phyloP scores from a whole-genome alignment of 1,284 basidiomycete species.

The Pyrrhoderma lamaoense region DNA sequence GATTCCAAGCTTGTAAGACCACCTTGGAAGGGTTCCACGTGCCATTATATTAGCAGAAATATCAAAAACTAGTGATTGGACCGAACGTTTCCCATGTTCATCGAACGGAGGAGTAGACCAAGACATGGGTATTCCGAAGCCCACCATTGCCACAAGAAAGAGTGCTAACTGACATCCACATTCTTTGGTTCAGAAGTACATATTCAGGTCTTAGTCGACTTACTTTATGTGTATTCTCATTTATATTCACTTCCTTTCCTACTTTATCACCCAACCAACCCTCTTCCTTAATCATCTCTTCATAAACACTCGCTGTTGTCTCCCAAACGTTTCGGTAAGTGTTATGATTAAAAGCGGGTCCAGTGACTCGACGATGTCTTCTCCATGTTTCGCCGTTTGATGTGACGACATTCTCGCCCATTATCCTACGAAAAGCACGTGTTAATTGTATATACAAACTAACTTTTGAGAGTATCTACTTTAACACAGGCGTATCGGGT shows the following conservation, averaged over 20 bases:
- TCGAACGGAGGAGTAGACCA: constrained; percentile 11
- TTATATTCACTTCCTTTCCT: constrained; percentile 20
- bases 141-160: constrained; percentile 14
- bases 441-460: no score
- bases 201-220: background rate
- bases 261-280: constrained; percentile 22
- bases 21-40: constrained; percentile 5
- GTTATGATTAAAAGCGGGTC: constrained; percentile 27
- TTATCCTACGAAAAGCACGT: constrained; percentile 22
- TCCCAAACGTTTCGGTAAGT: constrained; percentile 24
- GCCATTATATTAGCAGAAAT: constrained; percentile 7
- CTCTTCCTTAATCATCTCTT: constrained; percentile 26
- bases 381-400: constrained; percentile 28
- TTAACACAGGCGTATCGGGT: background rate
- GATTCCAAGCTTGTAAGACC: constrained; percentile 10
- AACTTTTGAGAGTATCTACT: background rate
- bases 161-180: constrained; percentile 11
- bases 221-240: constrained; percentile 21
- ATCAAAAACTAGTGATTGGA: constrained; percentile 13
- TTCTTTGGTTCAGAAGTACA: no score
- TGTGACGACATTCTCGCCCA: constrained; percentile 28
- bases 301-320: constrained; percentile 23
- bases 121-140: constrained; percentile 15
- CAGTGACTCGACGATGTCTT: constrained; percentile 26
- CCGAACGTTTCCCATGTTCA: constrained; percentile 8